Evolutionary conservation across 2,329 filamentous ascomycete genomes (phyloP), one percentile per base, ranked within the genome.

Genomic region (Diaporthe amygdali): DNA sequence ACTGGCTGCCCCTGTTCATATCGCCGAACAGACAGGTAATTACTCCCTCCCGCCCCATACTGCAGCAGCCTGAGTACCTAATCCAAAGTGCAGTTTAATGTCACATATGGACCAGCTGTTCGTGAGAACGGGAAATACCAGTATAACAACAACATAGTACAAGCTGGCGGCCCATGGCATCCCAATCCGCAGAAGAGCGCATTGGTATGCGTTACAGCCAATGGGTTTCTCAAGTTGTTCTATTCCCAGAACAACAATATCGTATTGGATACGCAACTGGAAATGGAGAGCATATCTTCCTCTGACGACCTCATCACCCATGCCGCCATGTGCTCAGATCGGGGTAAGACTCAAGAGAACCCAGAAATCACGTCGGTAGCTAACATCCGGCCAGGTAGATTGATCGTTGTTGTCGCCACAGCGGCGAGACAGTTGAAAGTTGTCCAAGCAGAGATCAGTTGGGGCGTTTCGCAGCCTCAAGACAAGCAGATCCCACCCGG

Each of bases 251-350:
- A 89, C 52, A 94, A 91, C 79, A 88, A 86, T 69, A 90, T 90
- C 75, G 92, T 94, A 82, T 89, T 92, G 72, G 93, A 97, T 77
- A 88, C 90, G 0, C 89, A 88, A 3, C 84, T 92, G n/a, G 93
- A 96, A 74, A 82, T 97, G 44, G 93, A 95, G 78, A 91, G 90
- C 73, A 87, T 94, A 70, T 87, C 90, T 34, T 91, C 91, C 41
- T 91, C 92, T 0, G 91, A 94, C 74, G 92, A 94, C 74, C 80
- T 94, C n/a, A 87, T 96, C 64, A 94, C 94, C 0, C 94, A 97
- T 82, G 94, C 94, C 14, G 89, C 93, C 47, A 85, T 95, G 73
- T 89, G 92, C 71, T 90, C 93, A 3, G 93, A 95, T 69, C 94
- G 91, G 81, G 90, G 93, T 94, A 81, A 77, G 84, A 76, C 30